Conservation (phyloP, 768 basidiomycete species). For the Pulveroboletus sp. region DNA sequence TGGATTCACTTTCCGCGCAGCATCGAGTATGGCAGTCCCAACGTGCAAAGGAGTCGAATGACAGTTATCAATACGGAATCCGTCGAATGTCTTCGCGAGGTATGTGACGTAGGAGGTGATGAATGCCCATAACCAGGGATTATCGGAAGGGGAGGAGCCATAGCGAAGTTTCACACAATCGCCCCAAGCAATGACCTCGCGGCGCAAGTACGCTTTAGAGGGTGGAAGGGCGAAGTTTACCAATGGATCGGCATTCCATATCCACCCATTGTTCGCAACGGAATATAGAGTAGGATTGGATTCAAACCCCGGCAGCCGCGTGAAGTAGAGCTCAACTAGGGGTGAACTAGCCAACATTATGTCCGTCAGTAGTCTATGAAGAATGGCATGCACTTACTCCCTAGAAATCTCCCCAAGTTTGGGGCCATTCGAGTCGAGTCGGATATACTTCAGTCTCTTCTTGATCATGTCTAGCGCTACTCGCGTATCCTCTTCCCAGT, state of each 20-base stretch:
- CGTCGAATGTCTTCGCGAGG: conserved; percentile 83
- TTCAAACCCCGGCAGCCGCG: conserved; percentile 63
- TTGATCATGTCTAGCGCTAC: conserved; percentile 70
- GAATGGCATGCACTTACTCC: conserved; percentile 45
- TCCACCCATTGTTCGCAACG: conserved; percentile 98
- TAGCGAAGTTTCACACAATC: conserved; percentile 99
- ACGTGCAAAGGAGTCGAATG: conserved; percentile 96
- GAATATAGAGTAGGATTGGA: conserved; percentile 56
- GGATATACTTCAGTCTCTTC: conserved; percentile 72
- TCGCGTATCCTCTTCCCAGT: conserved; percentile 80
- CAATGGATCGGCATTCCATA: conserved; percentile 94
- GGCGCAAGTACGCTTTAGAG: conserved; percentile 91
- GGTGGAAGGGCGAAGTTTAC: conserved; percentile 89
- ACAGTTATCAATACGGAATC: conserved; percentile 97
- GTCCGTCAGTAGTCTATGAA: conserved; percentile 7
- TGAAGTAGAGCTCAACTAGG: conserved; percentile 90
- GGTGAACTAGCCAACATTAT: conserved; percentile 54
- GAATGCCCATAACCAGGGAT: conserved; percentile 93
- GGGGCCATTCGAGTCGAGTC: conserved; percentile 81
- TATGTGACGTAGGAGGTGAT: conserved; percentile 80
- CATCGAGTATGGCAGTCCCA: conserved; percentile 93
- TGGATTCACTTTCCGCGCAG: conserved; percentile 81
- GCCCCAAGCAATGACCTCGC: conserved; percentile 96
- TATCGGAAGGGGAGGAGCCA: conserved; percentile 70
- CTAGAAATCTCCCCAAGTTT: conserved; percentile 74